phyloP scores from a whole-genome alignment of 1,284 basidiomycete species.

The Rhizopogon hawkerae region DNA sequence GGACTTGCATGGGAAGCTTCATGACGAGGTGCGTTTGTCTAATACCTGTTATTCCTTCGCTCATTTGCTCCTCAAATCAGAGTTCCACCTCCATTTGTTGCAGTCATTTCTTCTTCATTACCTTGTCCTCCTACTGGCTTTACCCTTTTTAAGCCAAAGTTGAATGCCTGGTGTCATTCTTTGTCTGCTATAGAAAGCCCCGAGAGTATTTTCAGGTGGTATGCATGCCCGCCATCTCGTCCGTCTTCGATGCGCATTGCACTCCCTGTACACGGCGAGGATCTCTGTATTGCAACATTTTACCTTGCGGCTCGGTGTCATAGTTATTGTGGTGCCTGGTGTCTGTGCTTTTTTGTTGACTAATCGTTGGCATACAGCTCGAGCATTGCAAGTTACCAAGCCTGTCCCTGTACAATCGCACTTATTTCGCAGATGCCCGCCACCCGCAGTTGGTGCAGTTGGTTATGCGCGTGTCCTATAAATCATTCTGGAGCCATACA shows the following conservation, averaged over 20 bases:
- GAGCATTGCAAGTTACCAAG: neutral
- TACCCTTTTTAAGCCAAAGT: neutral
- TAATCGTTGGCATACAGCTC: neutral
- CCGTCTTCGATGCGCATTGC: neutral
- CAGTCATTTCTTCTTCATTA: neutral
- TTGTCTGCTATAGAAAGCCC: neutral
- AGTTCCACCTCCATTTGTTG: neutral
- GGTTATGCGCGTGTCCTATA: neutral
- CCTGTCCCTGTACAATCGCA: neutral
- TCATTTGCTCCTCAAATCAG: neutral
- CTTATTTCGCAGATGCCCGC: neutral
- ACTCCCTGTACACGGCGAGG: neutral
- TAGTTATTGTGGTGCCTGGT: neutral
- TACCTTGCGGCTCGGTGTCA: neutral
- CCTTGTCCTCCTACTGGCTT: neutral
- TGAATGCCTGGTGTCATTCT: neutral
- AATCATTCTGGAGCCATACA: neutral
- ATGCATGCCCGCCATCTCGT: neutral
- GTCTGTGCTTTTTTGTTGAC: neutral
- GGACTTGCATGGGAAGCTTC: conserved; percentile 15
- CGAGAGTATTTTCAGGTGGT: neutral
- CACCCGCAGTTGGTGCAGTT: neutral
- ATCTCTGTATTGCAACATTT: too few species aligned
- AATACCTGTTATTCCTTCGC: neutral
- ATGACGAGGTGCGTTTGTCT: neutral